A percentile compares a stretch with the other conserved stretches of the same genome.
Evolutionary conservation across 2,329 filamentous ascomycete species (phyloP).

Genomic region (Fusarium sp.): DNA sequence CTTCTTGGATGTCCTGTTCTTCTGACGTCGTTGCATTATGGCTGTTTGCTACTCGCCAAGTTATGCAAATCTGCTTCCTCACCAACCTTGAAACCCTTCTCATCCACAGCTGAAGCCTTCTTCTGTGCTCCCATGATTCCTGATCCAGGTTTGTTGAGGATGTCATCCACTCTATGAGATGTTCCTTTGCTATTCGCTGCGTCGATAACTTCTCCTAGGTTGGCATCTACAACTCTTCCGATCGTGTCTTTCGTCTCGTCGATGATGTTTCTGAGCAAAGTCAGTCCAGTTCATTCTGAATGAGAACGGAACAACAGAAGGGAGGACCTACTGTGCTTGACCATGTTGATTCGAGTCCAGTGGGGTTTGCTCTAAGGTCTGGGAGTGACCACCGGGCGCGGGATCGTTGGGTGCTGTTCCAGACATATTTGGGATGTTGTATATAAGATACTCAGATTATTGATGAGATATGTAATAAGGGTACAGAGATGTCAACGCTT

Average conservation of each 20-base stretch:
- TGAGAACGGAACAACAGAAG: background rate
- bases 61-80: constrained; percentile 12
- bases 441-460: background rate
- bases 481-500: background rate
- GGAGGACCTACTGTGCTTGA: constrained; percentile 11
- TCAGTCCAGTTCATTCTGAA: background rate
- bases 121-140: background rate
- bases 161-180: background rate
- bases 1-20: too few relatives aligned
- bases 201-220: constrained; percentile 14
- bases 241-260: constrained; percentile 18
- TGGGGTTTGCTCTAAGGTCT: constrained; percentile 1
- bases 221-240: constrained; percentile 9
- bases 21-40: background rate
- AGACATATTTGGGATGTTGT: background rate
- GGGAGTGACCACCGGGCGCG: constrained; percentile 7
- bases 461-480: too few relatives aligned
- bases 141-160: background rate
- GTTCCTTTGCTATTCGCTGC: background rate
- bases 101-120: background rate
- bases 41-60: constrained; percentile 16
- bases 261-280: background rate
- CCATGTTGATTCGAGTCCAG: constrained; percentile 20
- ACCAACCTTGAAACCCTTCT: constrained; percentile 20
- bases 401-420: constrained; percentile 20